Evolutionary conservation across 2,329 filamentous ascomycete genomes (phyloP), one percentile per base, ranked within the genome.

Genomic region (Fusarium sp.): DNA sequence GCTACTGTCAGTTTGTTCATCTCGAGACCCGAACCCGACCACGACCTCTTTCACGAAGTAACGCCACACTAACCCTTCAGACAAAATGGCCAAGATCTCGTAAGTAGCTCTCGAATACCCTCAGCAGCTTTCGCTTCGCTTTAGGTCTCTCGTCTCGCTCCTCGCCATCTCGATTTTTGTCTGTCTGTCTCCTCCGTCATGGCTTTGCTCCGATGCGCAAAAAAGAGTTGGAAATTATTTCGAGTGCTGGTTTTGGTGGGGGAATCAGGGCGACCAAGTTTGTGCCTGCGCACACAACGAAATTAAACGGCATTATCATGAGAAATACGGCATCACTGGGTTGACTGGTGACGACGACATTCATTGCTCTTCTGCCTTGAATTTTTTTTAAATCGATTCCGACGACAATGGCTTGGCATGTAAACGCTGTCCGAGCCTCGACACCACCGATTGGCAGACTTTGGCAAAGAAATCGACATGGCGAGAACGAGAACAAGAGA

Each of bases 11-110:
- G 78, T 75, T 80, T 77, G 80, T 55, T 55, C 79, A 80, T 77
- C 76, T 78, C 77, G 80, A 80, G 79, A 82, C 77, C 78, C 79
- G 81, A 81, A 81, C 79, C 82, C 77, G 73, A 79, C 79, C 79
- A 70, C 66, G 64, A 69, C 66, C 65, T 81, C 76, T 74, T 78
- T 78, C 73, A 82, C 81, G 81, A 82, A 81, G 77, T 80, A 83
- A 83, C 82, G 82, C 80, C 82, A 80, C 79, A 81, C 79, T 74
- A 74, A 82, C 80, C 84, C 83, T 83, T 75, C 85, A 84, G 83
- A 85, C 83, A 86, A 84, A 89, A 90, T 90, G 89, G 89, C 88
- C 84, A 90, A 90, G 85, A 81, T 87, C 79, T 90, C 88, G 89
- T 90, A 87, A 86, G 89, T 74, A 49, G n/a, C 38, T 41, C 42